These are phyloP conservation scores for Pyracantha coccinea DNA, from an alignment of 331 rosid genomes.

Conservation along the genomic window DNA sequence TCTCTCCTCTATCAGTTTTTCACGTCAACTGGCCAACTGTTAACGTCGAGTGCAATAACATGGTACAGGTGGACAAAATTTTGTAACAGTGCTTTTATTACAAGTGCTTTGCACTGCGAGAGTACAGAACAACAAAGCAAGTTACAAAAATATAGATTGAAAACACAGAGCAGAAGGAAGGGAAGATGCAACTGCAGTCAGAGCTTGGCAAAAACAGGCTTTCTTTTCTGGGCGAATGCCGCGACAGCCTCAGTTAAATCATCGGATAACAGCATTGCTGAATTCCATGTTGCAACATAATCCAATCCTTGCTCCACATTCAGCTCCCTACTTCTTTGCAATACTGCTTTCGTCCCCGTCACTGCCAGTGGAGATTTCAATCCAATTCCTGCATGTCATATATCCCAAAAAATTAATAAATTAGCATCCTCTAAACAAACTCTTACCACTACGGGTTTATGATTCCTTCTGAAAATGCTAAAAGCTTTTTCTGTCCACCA, in stretches of 20 bases:
- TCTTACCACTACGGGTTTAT: neutral
- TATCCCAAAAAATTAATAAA: neutral
- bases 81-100: neutral
- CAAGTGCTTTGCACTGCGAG: neutral
- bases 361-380: conserved; percentile 68
- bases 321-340: conserved; percentile 68
- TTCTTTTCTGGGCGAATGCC: conserved; percentile 49
- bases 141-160: too few species aligned
- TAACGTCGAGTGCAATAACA: neutral
- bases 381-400: conserved; percentile 42
- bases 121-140: neutral
- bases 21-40: too few species aligned
- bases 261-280: conserved; percentile 52
- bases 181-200: conserved; percentile 11
- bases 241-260: conserved; percentile 59
- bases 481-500: neutral
- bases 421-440: too few species aligned
- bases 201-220: conserved; percentile 65
- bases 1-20: too few species aligned
- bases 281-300: conserved; percentile 79
- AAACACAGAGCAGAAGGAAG: neutral
- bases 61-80: neutral
- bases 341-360: conserved; percentile 71
- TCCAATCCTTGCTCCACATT: conserved; percentile 76
- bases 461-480: too few species aligned